Evolutionary conservation across 352 stramenopile genomes (phyloP), one percentile per base, ranked within the genome.

Genomic region (Phytopythium ostracodes): DNA sequence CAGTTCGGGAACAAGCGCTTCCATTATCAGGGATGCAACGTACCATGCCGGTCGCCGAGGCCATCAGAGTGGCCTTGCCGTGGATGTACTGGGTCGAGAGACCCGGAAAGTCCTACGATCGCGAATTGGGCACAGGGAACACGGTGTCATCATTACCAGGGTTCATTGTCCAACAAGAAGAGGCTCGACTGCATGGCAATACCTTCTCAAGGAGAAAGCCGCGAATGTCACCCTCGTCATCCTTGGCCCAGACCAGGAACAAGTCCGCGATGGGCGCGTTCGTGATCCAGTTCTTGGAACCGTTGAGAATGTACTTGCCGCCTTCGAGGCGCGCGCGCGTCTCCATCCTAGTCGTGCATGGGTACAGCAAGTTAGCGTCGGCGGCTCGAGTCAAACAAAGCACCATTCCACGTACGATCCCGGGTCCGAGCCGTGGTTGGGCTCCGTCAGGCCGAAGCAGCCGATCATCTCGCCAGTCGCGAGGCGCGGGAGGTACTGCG

Each of bases 391-490:
- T 18, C 4, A 43, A 0, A 18, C n/a, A 51, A 18, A 24, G 29
- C 44, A 29, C 3, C 1, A 29, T 24, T n/a, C 2, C 11, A 62
- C 78, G 64, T 77, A 89, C 78, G 83, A 94, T 63, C 78, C 81
- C 50, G 97, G 96, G 77, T 99, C 97, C 8, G 87, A 98, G 59
- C 97, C 97, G 85, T 98, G 96, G 78, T 99, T 98, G 14, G 97
- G 97, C 72, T 99, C 97, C 20, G 97, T 99, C 66, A 99, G 76
- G 20, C 97, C 97, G 72, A 99, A 99, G 75, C 96, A 99, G 40
- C 96, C 96, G 62, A 99, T 96, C 33, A 99, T 68, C 60, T 98
- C 91, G n/a, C 97, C 97, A 3, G 70, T 85, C 10, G 96, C 96
- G 38, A 99, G 84, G 44, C 88, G 79, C 4, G 97, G 97, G 40